A percentile compares a stretch with the other conserved stretches of the same genome.
These are phyloP conservation scores for Kodamaea neixiangensis DNA, from an alignment of 805 yeast species.

Conservation along the genomic window DNA sequence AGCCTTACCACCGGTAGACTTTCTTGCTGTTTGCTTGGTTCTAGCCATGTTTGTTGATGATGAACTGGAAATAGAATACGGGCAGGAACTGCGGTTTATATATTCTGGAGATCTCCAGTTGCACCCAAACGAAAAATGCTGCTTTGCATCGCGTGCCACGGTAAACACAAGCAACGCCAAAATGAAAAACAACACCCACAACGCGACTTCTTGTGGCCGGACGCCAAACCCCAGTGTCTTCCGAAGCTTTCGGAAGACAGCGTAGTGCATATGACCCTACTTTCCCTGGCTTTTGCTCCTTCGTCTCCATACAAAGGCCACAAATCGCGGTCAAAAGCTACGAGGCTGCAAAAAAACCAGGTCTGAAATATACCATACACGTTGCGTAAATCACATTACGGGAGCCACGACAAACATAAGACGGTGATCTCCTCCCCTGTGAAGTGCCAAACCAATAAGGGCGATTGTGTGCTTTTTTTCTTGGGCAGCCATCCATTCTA, in stretches of 20 bases:
- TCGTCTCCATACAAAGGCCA: neutral
- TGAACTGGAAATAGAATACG: neutral
- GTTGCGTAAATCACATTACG: neutral
- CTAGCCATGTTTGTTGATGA: slow-evolving; percentile 63
- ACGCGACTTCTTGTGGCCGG: neutral
- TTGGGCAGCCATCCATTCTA: neutral
- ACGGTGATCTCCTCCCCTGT: neutral
- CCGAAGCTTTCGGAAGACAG: neutral
- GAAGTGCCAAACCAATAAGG: neutral
- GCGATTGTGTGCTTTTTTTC: neutral
- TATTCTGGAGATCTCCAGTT: neutral
- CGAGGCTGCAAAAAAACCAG: neutral
- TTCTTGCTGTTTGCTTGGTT: slow-evolving; percentile 94
- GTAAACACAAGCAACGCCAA: neutral
- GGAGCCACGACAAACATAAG: neutral
- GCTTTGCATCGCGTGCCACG: neutral
- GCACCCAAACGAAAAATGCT: slow-evolving; percentile 1
- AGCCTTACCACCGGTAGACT: slow-evolving; percentile 94
- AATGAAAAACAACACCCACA: neutral
- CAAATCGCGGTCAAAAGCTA: neutral
- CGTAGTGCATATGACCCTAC: neutral
- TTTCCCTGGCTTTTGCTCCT: neutral
- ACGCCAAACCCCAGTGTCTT: neutral
- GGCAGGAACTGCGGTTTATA: neutral
- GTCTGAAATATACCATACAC: neutral